Conservation (phyloP, 169 alveolate genomes). For the Plasmodium blacklocki region DNA sequence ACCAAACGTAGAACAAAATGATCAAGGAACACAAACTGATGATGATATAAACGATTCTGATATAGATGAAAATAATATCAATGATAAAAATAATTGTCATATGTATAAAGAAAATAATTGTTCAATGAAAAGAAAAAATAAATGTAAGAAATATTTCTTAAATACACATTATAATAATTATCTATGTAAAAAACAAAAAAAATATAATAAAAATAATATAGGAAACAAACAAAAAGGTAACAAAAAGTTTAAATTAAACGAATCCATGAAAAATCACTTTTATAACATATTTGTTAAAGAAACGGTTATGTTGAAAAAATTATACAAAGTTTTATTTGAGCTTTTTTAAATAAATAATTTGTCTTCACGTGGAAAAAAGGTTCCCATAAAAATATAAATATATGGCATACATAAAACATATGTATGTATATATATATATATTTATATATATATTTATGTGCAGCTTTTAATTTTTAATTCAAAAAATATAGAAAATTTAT, state of each 20-base stretch:
- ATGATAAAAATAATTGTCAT: no score
- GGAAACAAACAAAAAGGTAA: neutral
- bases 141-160: no score
- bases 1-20: neutral
- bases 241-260: slow-evolving; percentile 31
- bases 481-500: no score
- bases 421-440: no score
- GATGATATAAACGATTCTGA: neutral
- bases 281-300: slow-evolving; percentile 45
- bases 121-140: no score
- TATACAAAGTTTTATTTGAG: slow-evolving; percentile 33
- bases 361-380: no score
- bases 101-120: no score
- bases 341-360: slow-evolving; percentile 1
- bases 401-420: no score
- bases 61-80: no score
- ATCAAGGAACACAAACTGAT: neutral
- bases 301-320: slow-evolving; percentile 24
- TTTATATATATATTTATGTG: no score
- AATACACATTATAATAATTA: neutral
- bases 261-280: slow-evolving; percentile 54
- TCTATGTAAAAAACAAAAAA: neutral
- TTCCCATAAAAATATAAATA: no score
- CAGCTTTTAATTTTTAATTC: no score
- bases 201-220: neutral